phyloP scores from a whole-genome alignment of 306 rosid genomes.

The Pyrus betulifolia region DNA sequence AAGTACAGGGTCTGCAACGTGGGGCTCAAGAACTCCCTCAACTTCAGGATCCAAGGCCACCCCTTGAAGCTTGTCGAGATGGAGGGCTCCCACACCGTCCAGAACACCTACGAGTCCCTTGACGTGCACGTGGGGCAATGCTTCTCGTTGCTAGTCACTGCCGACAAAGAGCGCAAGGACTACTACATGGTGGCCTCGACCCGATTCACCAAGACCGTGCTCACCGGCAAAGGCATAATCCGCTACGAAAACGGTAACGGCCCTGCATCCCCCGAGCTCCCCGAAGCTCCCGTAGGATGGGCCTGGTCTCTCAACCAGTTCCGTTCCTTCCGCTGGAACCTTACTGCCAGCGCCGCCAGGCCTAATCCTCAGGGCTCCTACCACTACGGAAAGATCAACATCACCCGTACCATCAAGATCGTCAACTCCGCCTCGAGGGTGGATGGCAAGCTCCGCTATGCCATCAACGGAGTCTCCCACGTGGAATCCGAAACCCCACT shows the following conservation, averaged over 20 bases:
- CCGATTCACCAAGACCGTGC: conserved; percentile 38
- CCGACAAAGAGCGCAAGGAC: conserved; percentile 50
- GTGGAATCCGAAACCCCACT: conserved; percentile 41
- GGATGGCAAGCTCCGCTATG: conserved; percentile 54
- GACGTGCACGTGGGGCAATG: conserved; percentile 74
- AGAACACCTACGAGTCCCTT: conserved; percentile 56
- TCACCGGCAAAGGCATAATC: conserved; percentile 39
- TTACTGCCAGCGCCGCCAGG: conserved; percentile 83
- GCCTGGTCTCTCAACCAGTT: conserved; percentile 88
- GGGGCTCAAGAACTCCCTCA: conserved; percentile 54
- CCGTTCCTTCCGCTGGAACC: conserved; percentile 71
- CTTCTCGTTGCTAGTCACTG: conserved; percentile 51
- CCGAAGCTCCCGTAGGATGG: conserved; percentile 64
- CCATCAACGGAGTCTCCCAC: conserved; percentile 60
- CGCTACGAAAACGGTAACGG: conserved; percentile 43
- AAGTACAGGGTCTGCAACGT: conserved; percentile 69
- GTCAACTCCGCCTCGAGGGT: conserved; percentile 34
- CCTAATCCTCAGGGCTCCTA: conserved; percentile 87
- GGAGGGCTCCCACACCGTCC: conserved; percentile 83
- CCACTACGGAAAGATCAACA: conserved; percentile 62
- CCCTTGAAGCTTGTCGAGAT: conserved; percentile 54
- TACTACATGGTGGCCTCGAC: conserved; percentile 67
- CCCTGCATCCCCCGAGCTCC: conserved; percentile 43
- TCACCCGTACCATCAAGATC: conserved; percentile 57
- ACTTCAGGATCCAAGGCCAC: conserved; percentile 67